A percentile compares a stretch with the other conserved stretches of the same genome.
These are phyloP conservation scores for Hortiboletus flavorubellus DNA, from an alignment of 768 basidiomycete genomes.

Conservation along the genomic window DNA sequence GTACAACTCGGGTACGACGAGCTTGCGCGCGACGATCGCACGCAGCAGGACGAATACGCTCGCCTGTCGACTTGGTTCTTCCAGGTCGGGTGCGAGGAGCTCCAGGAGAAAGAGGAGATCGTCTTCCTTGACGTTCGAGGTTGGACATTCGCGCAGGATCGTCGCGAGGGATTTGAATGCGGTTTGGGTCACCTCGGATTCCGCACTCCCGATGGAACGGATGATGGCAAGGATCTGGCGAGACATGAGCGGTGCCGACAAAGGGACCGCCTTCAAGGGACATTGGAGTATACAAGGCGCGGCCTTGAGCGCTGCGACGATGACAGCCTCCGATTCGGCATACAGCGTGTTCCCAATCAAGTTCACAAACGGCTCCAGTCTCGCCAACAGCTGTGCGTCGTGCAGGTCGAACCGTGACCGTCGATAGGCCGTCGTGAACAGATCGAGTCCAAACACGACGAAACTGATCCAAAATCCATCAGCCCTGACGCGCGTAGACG, in stretches of 20 bases:
- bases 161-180: conserved; percentile 83
- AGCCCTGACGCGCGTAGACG: neutral
- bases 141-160: conserved; percentile 85
- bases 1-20: conserved; percentile 95
- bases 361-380: conserved; percentile 82
- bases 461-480: conserved; percentile 48
- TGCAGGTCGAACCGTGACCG: conserved; percentile 84
- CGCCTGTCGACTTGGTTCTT: conserved; percentile 82
- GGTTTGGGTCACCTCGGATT: conserved; percentile 85
- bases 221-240: conserved; percentile 82
- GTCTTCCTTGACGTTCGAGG: conserved; percentile 80
- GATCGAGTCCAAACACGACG: conserved; percentile 85
- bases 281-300: conserved; percentile 79
- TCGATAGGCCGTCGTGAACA: conserved; percentile 84
- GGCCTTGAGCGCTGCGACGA: conserved; percentile 73
- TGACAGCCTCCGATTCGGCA: conserved; percentile 71
- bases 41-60: conserved; percentile 86
- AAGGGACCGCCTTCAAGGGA: conserved; percentile 70
- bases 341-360: conserved; percentile 92
- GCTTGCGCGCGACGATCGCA: conserved; percentile 85
- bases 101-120: conserved; percentile 87
- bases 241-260: conserved; percentile 78
- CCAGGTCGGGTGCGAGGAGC: conserved; percentile 83
- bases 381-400: conserved; percentile 67
- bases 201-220: conserved; percentile 78